Evolutionary conservation across 441 rosid species (phyloP), one percentile per base, ranked within the genome.

Genomic region (Pelargonium fulgidum): DNA sequence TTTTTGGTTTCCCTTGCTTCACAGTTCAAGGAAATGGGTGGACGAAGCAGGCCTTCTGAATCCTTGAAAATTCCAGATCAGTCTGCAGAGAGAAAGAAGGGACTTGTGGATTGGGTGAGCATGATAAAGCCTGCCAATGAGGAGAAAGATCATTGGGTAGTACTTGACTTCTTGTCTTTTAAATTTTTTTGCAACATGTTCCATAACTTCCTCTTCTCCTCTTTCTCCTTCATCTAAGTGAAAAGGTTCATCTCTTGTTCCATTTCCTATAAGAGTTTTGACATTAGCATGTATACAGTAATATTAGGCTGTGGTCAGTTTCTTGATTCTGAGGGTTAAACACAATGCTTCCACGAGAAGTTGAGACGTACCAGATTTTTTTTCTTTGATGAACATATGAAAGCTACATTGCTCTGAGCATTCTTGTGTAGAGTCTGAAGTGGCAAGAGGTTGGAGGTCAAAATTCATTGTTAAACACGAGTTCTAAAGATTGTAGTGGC

Each of bases 131-230:
- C 94, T 70, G 90, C 79, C 44, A 90, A 82, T 54, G 99, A 92
- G 78, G 99, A 92, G 85, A 94, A 94, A 78, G 99, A 94, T 81
- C 97, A 92, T 72, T 94, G 99, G 99, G 99, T 94, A 86, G 41
- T 75, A 65, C 29, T 48, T 13, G 1, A 4, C 16, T 1, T 48
- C 56, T 12, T 13, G 56, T 48, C 11, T 48, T 48, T 48, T 4
- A 48, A 45, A 13, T 3, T 13, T 11, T 48, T 12, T 48, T 12
- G 11, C 4, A 48, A 48, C 12, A 48, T 48, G 56, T n/a, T 48
- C 24, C 24, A 22, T 22, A 22, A 22, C 24, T 22, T 22, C 54
- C 54, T 47, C 50, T 47, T 47, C 14, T 47, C 11, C 54, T n/a
- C 13, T 4, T 47, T 47, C 14, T 1, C 12, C 13, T 47, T 12